Evolutionary conservation across 2,329 filamentous ascomycete genomes (phyloP), one percentile per base, ranked within the genome.

Genomic region (Ophiosphaerella herpotricha): DNA sequence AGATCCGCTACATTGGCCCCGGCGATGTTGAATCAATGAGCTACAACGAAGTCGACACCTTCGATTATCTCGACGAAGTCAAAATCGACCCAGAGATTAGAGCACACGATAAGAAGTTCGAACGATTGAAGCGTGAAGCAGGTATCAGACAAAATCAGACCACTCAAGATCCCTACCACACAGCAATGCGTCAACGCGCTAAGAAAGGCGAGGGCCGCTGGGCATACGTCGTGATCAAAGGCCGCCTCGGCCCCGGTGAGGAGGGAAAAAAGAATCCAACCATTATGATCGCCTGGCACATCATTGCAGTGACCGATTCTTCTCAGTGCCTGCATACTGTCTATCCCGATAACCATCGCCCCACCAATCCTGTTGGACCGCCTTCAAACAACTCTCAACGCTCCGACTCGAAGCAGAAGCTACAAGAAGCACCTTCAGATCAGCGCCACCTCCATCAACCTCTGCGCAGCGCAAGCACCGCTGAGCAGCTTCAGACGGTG

Each of bases 11-110:
- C 24, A 39, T 68, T 12, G 62, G 61, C 2, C 59, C 55, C 1
- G 55, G 51, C 1, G 57, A 67, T 34, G 54, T 42, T 1, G 53
- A 40, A 3, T 43, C 50, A 13, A 40, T 64, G 3, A 50, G 35
- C 5, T 67, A 64, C 37, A 52, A 50, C 31, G 62, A 64, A 45
- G 61, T 68, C 32, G 62, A 68, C 33, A 52, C 56, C 2, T 66
- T 67, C 40, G 24, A 5, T 21, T 23, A 36, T 14, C 24, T 36
- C 7, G 39, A 37, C 7, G 21, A 31, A 7, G 23, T 7, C 26
- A 8, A 29, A 7, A 11, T 29, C 26, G 26, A 32, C 8, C 26
- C 39, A 26, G 23, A 2, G 18, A 11, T 7, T 8, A 1, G 2
- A n/a, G 12, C 12, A 12, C 26, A 21, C 1, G n/a, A 14, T 23